phyloP scores from a whole-genome alignment of 441 rosid genomes.

The California macrophylla region DNA sequence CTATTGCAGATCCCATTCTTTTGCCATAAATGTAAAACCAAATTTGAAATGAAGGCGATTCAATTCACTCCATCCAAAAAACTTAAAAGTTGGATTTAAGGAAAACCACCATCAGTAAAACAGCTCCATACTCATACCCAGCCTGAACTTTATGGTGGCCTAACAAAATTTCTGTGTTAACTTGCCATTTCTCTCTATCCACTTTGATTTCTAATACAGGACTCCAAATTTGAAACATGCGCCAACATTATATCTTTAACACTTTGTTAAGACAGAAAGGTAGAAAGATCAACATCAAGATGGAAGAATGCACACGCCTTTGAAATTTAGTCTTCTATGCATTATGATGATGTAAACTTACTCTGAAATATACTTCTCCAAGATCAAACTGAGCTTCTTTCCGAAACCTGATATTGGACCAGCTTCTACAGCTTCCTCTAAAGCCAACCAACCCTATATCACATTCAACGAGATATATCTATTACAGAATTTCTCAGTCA shows the following conservation, averaged over 20 bases:
- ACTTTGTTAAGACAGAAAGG: background rate
- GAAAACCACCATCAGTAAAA: background rate
- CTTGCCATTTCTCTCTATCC: background rate
- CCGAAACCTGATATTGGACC: conserved; percentile 65
- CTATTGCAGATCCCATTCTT: background rate
- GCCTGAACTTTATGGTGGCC: background rate
- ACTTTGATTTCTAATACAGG: no score
- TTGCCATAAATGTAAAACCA: background rate
- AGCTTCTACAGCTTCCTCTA: conserved; percentile 50
- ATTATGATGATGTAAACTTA: conserved; percentile 27
- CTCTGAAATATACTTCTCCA: conserved; percentile 59
- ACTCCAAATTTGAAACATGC: no score
- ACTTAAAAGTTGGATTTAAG: background rate
- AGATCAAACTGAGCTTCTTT: conserved; percentile 45
- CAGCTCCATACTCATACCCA: background rate
- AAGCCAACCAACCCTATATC: conserved; percentile 49
- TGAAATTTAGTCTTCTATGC: background rate
- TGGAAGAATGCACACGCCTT: background rate
- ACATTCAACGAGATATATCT: conserved; percentile 15
- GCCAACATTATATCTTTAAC: background rate
- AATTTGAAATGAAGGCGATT: background rate
- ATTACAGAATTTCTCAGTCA: conserved; percentile 13
- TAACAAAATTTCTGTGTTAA: background rate
- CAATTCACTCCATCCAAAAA: background rate
- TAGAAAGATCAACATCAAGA: background rate